Percentiles rank a stretch among this genome's conserved stretches.
These are phyloP conservation scores for Leptomonas seymouri DNA, from an alignment of 208 protist species.

Conservation along the genomic window DNA sequence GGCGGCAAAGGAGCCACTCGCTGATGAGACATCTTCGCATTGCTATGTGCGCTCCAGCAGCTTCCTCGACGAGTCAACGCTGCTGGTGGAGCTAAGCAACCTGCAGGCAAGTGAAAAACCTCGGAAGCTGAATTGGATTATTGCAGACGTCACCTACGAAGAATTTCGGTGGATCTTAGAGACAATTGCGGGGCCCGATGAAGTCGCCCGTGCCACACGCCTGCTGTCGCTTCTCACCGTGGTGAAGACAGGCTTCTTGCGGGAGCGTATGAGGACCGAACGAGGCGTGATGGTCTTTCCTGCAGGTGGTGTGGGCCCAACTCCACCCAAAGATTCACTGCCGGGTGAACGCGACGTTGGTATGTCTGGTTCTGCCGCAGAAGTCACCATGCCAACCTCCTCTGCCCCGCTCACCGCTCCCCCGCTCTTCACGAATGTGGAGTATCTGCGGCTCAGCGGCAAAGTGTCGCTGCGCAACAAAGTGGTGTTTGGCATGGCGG, in stretches of 20 bases:
- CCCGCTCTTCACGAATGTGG: slow-evolving; percentile 16
- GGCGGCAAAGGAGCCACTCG: background rate
- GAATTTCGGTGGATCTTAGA: slow-evolving; percentile 83
- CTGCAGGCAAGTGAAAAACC: background rate
- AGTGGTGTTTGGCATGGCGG: slow-evolving; percentile 63
- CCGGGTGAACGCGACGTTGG: background rate
- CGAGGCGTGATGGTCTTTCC: background rate
- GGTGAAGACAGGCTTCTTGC: slow-evolving; percentile 42
- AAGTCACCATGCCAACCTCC: background rate
- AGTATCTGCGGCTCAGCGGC: slow-evolving; percentile 29
- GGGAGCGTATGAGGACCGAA: slow-evolving; percentile 7
- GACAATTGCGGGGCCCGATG: slow-evolving; percentile 69
- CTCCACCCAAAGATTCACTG: no score
- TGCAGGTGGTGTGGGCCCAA: no score
- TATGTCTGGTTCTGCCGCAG: background rate
- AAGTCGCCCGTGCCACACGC: slow-evolving; percentile 49
- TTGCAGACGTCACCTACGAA: slow-evolving; percentile 63
- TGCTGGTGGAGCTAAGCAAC: slow-evolving; percentile 10
- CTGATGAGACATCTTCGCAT: background rate
- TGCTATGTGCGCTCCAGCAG: background rate
- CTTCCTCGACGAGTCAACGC: slow-evolving; percentile 10
- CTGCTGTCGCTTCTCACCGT: slow-evolving; percentile 53
- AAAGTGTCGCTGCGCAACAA: slow-evolving; percentile 60
- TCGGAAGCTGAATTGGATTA: slow-evolving; percentile 61
- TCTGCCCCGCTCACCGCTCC: background rate